Base-by-base conservation (phyloP, 2,329 filamentous ascomycete species). In the Fusarium abutilonis region DNA sequence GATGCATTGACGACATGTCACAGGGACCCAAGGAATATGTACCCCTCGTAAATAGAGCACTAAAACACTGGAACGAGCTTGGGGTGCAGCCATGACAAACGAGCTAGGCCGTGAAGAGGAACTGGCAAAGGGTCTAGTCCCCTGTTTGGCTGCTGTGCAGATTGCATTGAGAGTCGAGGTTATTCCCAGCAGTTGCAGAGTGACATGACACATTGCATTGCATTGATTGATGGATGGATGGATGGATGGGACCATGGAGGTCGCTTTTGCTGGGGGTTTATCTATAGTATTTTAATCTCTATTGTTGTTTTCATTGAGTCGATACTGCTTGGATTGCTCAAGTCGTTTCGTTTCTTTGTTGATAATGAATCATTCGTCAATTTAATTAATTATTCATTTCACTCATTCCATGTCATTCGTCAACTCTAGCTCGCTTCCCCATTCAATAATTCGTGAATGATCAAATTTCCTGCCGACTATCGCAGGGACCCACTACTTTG, bases 31-130 rank as follows among this genome's bases (percentile, higher is more conserved):
- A 2, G 10, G 32, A 32, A 13, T 35, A 40, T 6, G 62, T 64
- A 64, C 9, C 50, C 35, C 43, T 52, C 49, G 56, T 56, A 60
- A 60, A 56, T 60, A 60, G 48, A 60, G 38, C 42, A 48, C 48
- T 39, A 55, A 42, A 35, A 54, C 60, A 55, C 56, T 60, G 41
- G 48, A 60, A 60, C 34, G 54, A 36, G 45, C 49, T 36, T 46
- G 55, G 50, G 60, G 55, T 40, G 47, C 38, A 40, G 60, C 55
- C 39, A 48, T 50, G 26, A 43, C 26, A 36, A 26, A 31, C 9
- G 50, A 32, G 38, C 63, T 66, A 66, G 23, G 31, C 54, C 26
- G 9, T 7, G 56, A 43, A 13, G 19, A 15, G 63, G 21, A 10
- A 4, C 15, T 39, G 6, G 14, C 10, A 26, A 49, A 34, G 53